Base-by-base conservation (phyloP, 2,329 filamentous ascomycete genomes). In the Epichloe gansuensis region DNA sequence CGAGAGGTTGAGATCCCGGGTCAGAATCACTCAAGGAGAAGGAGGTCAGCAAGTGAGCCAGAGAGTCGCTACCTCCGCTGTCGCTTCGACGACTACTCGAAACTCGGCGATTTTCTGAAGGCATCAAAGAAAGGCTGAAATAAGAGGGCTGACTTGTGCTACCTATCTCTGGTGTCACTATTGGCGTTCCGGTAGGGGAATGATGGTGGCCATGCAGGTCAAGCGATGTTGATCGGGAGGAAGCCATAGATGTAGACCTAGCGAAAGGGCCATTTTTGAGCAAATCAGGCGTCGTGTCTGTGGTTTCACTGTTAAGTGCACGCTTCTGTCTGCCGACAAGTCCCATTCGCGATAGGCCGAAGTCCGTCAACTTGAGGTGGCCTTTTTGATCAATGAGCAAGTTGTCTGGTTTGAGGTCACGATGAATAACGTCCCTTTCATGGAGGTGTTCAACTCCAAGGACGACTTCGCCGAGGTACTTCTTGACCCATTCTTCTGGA, bases 371-470 rank as follows among this genome's bases (percentile, higher is more conserved):
- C 69, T 98, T 98, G 53, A 98, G 72, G 69, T 98, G 93, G 2
- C 93, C 93, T 62, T 89, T 95, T 61, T 94, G 89, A 64, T 98
- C 94, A 60, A 98, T 98, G 50, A 98, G 77, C 35, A 98, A 77
- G 64, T 98, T 98, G 66, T 98, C 93, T 1, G 93, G 93, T 68
- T 98, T 98, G 55, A 98, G 70, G 64, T 98, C 93, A 61, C 93
- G 86, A 69, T 98, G 94, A 44, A 98, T 91, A 64, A 98, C 96
- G 54, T 91, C 89, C 54, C 91, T 82, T 64, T 84, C 88, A 69
- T 98, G 93, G 46, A 98, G 75, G 72, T 98, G 90, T 65, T 98
- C 89, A 39, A 98, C 89, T 17, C 94, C 93, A n/a, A 97, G 76
- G 49, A 98, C 84, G 44, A 98, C 91, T 70, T 98, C 93, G 3